Evolutionary conservation across 345 rosid genomes (phyloP).

Genomic region (Theobroma cacao): DNA sequence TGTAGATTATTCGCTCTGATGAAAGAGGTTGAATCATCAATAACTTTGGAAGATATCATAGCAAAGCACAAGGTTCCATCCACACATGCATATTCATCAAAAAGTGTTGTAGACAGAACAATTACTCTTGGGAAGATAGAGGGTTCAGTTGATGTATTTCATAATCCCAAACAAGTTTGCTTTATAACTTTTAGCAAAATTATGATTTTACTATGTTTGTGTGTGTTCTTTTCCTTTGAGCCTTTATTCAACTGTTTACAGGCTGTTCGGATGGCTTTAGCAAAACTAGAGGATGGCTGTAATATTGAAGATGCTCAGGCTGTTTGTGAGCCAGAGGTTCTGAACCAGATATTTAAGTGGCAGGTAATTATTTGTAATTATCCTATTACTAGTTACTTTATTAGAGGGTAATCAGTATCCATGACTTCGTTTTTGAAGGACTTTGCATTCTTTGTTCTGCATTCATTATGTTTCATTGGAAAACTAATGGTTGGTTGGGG

Average conservation of each 20-base stretch:
- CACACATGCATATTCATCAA: slow-evolving; percentile 45
- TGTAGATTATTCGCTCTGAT: slow-evolving; percentile 57
- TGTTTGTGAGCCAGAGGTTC: slow-evolving; percentile 76
- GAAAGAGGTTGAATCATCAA: slow-evolving; percentile 50
- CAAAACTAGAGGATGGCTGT: slow-evolving; percentile 63
- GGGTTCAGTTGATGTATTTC: slow-evolving; percentile 76
- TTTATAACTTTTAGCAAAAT: not conserved
- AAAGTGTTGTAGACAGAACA: slow-evolving; percentile 49
- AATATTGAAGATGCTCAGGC: slow-evolving; percentile 81
- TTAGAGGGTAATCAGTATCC: not conserved
- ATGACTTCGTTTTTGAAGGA: not conserved
- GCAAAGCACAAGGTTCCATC: slow-evolving; percentile 49
- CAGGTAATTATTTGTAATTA: slow-evolving; percentile 47
- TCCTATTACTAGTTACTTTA: not conserved
- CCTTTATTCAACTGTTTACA: slow-evolving; percentile 20
- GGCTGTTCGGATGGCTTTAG: slow-evolving; percentile 81
- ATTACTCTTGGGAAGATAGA: slow-evolving; percentile 81
- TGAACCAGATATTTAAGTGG: slow-evolving; percentile 75
- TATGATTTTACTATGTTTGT: not conserved
- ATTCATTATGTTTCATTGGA: slow-evolving; percentile 7
- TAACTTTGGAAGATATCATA: slow-evolving; percentile 49
- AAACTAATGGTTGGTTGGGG: not conserved
- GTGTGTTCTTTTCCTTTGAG: not conserved
- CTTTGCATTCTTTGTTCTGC: slow-evolving; percentile 10
- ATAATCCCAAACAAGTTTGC: not conserved